Percentiles rank a stretch among this genome's conserved stretches.
phyloP scores from a whole-genome alignment of 140 eudicot species.

The Flaveria floridana region DNA sequence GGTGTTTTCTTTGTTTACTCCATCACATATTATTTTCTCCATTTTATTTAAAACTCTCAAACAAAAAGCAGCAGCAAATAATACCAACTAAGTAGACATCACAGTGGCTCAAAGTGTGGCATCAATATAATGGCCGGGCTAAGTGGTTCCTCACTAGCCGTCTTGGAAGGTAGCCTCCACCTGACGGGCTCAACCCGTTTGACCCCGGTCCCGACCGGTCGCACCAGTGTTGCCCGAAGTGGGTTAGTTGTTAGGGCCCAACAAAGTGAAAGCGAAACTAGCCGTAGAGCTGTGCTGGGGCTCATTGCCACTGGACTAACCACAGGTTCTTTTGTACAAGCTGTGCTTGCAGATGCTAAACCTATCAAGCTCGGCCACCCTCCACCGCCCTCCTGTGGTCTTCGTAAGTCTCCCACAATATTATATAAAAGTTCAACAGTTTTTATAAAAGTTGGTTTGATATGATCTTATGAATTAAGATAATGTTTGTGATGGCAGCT shows the following conservation, averaged over 20 bases:
- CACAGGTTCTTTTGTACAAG: constrained; percentile 66
- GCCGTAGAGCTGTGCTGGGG: constrained; percentile 84
- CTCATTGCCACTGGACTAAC: constrained; percentile 93
- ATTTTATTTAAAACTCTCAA: background rate
- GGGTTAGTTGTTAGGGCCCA: constrained; percentile 55
- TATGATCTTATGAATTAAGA: background rate
- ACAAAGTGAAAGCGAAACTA: constrained; percentile 68
- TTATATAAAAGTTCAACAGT: too few species aligned
- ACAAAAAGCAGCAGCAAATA: constrained; percentile 8
- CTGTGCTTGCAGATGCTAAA: constrained; percentile 80
- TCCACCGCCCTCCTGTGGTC: constrained; percentile 90
- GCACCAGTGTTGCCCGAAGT: constrained; percentile 37
- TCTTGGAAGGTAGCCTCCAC: background rate
- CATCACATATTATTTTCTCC: constrained; percentile 38
- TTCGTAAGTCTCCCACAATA: constrained; percentile 54
- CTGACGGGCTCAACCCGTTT: constrained; percentile 38
- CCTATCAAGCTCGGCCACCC: constrained; percentile 86
- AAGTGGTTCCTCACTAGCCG: constrained; percentile 71
- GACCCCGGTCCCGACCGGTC: constrained; percentile 37
- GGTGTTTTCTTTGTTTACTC: constrained; percentile 31
- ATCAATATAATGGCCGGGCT: constrained; percentile 83
- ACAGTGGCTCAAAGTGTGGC: constrained; percentile 71
- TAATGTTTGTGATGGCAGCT: constrained; percentile 46
- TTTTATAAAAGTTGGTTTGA: too few species aligned
- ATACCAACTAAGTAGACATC: constrained; percentile 5